Evolutionary conservation across 2,329 filamentous ascomycete genomes (phyloP).

Genomic region (Triangularia verruculosa): DNA sequence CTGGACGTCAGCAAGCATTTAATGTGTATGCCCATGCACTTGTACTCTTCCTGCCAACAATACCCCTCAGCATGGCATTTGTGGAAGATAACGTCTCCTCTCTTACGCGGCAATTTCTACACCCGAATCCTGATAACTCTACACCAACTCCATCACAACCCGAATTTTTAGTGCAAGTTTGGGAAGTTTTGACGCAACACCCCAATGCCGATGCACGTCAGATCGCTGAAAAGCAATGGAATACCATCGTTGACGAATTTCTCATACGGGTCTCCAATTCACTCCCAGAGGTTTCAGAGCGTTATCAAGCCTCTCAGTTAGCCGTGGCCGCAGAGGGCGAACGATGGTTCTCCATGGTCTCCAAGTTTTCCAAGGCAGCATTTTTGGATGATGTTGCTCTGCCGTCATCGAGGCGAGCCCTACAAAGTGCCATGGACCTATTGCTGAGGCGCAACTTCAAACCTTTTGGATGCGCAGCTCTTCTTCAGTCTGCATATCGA

Average conservation of each 20-base stretch:
- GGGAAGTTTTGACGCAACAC: conserved; percentile 42
- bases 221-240: conserved; percentile 60
- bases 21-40: conserved; percentile 67
- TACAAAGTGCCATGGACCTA: conserved; percentile 39
- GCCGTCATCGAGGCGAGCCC: conserved; percentile 33
- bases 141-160: conserved; percentile 37
- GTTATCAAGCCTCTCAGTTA: conserved; percentile 70
- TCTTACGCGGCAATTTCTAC: conserved; percentile 54
- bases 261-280: conserved; percentile 68
- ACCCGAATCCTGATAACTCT: conserved; percentile 41
- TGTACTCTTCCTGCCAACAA: conserved; percentile 47
- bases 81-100: conserved; percentile 51
- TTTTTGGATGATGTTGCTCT: conserved; percentile 23
- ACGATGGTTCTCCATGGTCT: conserved; percentile 63
- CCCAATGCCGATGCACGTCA: conserved; percentile 42
- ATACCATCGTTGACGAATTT: conserved; percentile 57
- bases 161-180: conserved; percentile 46
- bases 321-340: conserved; percentile 62
- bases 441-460: conserved; percentile 53
- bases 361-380: conserved; percentile 23
- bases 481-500: conserved; percentile 42
- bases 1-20: conserved; percentile 69
- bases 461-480: conserved; percentile 52
- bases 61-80: conserved; percentile 42
- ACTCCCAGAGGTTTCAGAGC: conserved; percentile 76